Evolutionary conservation across 2,329 filamentous ascomycete species (phyloP).

Genomic region (Cladosporium colombiae): DNA sequence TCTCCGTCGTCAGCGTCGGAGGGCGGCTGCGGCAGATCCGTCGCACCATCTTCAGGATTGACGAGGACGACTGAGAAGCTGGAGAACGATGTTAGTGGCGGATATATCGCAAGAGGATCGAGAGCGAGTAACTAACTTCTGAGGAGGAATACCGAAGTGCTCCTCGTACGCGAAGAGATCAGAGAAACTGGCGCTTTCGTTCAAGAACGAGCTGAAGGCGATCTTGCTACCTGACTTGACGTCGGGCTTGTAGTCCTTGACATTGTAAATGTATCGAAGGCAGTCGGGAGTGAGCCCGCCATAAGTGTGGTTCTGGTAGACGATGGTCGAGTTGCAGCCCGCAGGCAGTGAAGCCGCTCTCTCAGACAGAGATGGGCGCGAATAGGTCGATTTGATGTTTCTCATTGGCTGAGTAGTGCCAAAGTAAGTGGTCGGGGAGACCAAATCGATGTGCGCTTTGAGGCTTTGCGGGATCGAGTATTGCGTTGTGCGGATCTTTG

Average conservation of each 20-base stretch:
- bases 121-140: constrained; percentile 41
- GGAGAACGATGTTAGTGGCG: background rate
- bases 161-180: constrained; percentile 49
- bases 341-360: background rate
- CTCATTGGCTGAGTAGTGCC: constrained; percentile 41
- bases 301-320: constrained; percentile 44
- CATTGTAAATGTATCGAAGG: constrained; percentile 54
- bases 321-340: constrained; percentile 5
- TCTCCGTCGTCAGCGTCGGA: constrained; percentile 49
- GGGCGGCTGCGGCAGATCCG: constrained; percentile 47
- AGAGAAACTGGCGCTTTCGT: constrained; percentile 50
- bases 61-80: constrained; percentile 4
- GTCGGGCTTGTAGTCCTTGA: constrained; percentile 39
- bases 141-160: constrained; percentile 44
- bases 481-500: constrained; percentile 55
- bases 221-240: constrained; percentile 17
- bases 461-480: constrained; percentile 64
- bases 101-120: background rate
- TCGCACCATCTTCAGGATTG: constrained; percentile 7
- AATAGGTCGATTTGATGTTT: constrained; percentile 28
- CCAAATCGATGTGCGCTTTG: constrained; percentile 56
- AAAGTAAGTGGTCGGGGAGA: constrained; percentile 63
- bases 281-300: constrained; percentile 55
- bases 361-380: background rate
- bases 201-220: constrained; percentile 53